Conservation (phyloP, 495 filamentous ascomycete genomes). For the Hypoxylon fuscum region DNA sequence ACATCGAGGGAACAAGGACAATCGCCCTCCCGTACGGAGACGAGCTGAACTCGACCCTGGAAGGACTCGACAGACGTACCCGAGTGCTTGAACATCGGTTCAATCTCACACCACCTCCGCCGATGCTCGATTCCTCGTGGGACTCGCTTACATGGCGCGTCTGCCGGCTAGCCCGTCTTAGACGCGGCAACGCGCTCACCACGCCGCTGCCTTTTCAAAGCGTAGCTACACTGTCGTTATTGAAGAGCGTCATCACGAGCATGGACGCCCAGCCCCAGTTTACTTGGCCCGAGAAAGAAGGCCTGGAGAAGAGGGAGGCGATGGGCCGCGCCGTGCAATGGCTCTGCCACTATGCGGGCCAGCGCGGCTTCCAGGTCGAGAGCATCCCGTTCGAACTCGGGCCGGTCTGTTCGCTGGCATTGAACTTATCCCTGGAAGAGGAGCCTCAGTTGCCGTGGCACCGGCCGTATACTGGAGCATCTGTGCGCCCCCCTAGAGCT, state of each 20-base stretch:
- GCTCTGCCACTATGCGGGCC: slow-evolving; percentile 31
- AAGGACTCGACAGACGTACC: slow-evolving; percentile 30
- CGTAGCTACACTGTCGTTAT: slow-evolving; percentile 8
- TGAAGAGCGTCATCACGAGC: slow-evolving; percentile 20
- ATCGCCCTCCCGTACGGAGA: background rate
- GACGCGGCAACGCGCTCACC: background rate
- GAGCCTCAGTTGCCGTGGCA: slow-evolving; percentile 1
- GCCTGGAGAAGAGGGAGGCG: slow-evolving; percentile 17
- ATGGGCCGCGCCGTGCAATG: slow-evolving; percentile 26
- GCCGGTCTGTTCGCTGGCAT: slow-evolving; percentile 19
- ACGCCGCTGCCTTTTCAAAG: slow-evolving; percentile 1
- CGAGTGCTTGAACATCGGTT: slow-evolving; percentile 23
- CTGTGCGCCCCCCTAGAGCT: background rate
- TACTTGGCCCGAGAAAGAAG: slow-evolving; percentile 14
- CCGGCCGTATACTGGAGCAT: background rate
- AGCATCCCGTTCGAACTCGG: slow-evolving; percentile 18
- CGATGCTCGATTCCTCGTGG: slow-evolving; percentile 32
- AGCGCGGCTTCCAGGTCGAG: slow-evolving; percentile 15
- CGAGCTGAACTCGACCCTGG: slow-evolving; percentile 7
- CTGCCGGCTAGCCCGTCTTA: slow-evolving; percentile 27
- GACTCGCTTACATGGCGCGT: slow-evolving; percentile 41
- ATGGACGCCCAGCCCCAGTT: slow-evolving; percentile 13
- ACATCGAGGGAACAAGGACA: slow-evolving; percentile 29
- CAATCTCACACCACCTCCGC: slow-evolving; percentile 33
- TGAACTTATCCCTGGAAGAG: slow-evolving; percentile 34